Evolutionary conservation across 371 early-diverging fungal species (phyloP), one percentile per base, ranked within the genome.

Genomic region (Blyttiomyces sp.): DNA sequence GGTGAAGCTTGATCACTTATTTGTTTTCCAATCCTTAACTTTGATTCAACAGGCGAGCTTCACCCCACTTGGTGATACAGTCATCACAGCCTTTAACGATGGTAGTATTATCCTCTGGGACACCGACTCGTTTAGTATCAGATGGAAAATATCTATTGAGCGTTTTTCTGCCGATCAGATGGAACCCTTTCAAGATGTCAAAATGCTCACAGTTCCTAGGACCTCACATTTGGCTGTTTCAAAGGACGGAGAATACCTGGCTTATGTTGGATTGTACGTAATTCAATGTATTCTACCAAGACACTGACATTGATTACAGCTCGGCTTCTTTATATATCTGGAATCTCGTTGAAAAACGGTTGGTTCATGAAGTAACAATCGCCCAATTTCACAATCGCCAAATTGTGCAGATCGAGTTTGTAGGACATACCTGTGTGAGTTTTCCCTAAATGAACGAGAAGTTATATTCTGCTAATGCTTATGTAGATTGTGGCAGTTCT

Each of bases 101-200:
- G 76, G 70, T 5, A 67, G 60, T 21, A 69, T 81, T 17, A 33
- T 73, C 9, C 42, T 81, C 35, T 81, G 81, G 81, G 68, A 54
- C 32, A 46, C 70, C 3, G 75, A 72, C 23, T 55, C 68, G 0
- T 71, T 81, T 49, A 26, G 36, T 0, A 42, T 76, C 3, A 61
- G 63, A 2, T 81, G 81, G 81, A 69, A 72, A 34, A 73, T 80
- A 48, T 49, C 64, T 4, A 45, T 79, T 26, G 70, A 63, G 1
- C 26, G 56, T 4, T 49, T 74, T 31, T 28, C 61, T 2, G 68
- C 66, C n/a, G 60, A 59, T 24, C 54, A 54, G 3, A 43, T 32
- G 45, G 58, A 63, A 3, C 32, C 45, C 1, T 32, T 17, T 16
- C 48, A 49, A 33, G 57, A 64, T 21, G 39, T 49, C n/a, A 28